A percentile compares a stretch with the other conserved stretches of the same genome.
Evolutionary conservation across 345 rosid genomes (phyloP).

Genomic region (Syzygium grande): DNA sequence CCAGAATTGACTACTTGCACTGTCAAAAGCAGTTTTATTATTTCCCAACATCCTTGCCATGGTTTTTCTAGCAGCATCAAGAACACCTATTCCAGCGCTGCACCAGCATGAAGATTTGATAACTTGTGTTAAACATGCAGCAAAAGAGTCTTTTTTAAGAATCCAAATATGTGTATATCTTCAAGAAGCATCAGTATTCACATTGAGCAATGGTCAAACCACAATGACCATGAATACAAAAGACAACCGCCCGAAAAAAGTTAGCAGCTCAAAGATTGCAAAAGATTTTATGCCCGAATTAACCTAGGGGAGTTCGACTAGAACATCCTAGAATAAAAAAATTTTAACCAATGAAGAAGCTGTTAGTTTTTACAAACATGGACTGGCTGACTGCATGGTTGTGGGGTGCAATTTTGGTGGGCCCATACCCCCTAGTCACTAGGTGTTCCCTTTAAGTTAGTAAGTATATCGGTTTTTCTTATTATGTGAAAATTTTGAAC

Average conservation of each 20-base stretch:
- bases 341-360: no score
- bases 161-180: background rate
- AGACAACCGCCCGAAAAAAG: background rate
- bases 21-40: slow-evolving; percentile 71
- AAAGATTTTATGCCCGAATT: background rate
- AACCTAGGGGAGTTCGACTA: no score
- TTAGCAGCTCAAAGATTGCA: background rate
- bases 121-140: slow-evolving; percentile 3
- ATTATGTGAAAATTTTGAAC: no score
- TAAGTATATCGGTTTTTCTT: no score
- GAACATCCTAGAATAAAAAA: no score
- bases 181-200: background rate
- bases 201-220: background rate
- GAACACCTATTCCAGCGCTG: slow-evolving; percentile 98
- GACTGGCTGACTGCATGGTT: no score
- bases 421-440: no score
- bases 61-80: slow-evolving; percentile 94
- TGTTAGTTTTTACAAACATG: no score
- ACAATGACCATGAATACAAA: background rate
- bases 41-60: slow-evolving; percentile 98
- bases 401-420: no score
- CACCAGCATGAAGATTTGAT: slow-evolving; percentile 13
- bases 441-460: no score
- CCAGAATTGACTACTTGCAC: slow-evolving; percentile 96
- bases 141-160: background rate